A percentile compares a stretch with the other conserved stretches of the same genome.
phyloP scores from a whole-genome alignment of 805 yeast genomes.

The Maudiozyma serrabonitensis region DNA sequence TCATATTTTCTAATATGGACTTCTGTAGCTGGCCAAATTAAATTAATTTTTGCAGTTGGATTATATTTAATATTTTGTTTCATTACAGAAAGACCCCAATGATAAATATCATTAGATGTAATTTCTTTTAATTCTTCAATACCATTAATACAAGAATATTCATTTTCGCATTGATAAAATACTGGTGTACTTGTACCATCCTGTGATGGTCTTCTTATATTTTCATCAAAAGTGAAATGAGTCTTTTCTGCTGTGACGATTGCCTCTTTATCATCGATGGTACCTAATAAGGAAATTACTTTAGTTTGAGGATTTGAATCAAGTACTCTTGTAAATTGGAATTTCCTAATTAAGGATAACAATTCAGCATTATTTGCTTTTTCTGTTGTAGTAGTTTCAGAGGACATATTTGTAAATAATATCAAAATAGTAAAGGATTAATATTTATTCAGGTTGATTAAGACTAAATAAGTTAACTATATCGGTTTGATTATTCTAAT shows the following conservation, averaged over 20 bases:
- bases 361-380: not conserved
- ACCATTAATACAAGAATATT: slow-evolving; percentile 22
- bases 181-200: slow-evolving; percentile 10
- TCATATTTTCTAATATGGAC: slow-evolving; percentile 71
- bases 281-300: slow-evolving; percentile 53
- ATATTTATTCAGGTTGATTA: no score
- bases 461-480: no score
- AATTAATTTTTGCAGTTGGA: slow-evolving; percentile 62
- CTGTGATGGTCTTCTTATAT: slow-evolving; percentile 29
- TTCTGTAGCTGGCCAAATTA: slow-evolving; percentile 83
- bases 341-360: slow-evolving; percentile 24
- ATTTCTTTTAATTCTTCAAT: slow-evolving; percentile 29
- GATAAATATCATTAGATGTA: slow-evolving; percentile 73
- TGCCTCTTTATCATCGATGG: slow-evolving; percentile 52
- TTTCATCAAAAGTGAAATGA: slow-evolving; percentile 38
- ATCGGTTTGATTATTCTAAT: no score
- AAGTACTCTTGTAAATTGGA: slow-evolving; percentile 40
- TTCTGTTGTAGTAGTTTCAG: not conserved
- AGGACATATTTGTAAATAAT: not conserved
- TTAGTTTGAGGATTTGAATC: slow-evolving; percentile 58
- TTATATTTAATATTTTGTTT: slow-evolving; percentile 34
- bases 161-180: slow-evolving; percentile 18
- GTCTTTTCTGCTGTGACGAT: slow-evolving; percentile 66
- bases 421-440: no score
- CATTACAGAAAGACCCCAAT: slow-evolving; percentile 61